These are phyloP conservation scores for Phytophthora hybrid DNA, from an alignment of 352 stramenopile genomes.

Conservation along the genomic window DNA sequence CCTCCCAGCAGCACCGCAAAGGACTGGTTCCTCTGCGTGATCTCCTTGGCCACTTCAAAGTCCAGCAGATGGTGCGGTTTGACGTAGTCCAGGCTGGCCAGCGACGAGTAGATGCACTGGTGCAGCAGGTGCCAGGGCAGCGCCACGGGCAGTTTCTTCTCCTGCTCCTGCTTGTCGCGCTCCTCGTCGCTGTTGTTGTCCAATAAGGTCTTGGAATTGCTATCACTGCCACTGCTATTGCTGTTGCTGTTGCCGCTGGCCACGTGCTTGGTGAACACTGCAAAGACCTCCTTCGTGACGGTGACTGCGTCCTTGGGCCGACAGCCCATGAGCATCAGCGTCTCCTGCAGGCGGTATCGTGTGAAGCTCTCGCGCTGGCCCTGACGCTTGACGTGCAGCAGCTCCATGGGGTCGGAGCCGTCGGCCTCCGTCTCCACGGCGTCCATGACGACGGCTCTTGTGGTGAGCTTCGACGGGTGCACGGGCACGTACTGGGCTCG, in stretches of 20 bases:
- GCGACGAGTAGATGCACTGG: slow-evolving; percentile 83
- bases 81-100: slow-evolving; percentile 83
- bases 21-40: slow-evolving; percentile 86
- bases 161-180: neutral
- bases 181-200: slow-evolving; percentile 26
- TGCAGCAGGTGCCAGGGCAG: slow-evolving; percentile 82
- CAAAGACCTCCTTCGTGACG: slow-evolving; percentile 78
- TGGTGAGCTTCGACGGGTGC: neutral
- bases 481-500: slow-evolving; percentile 19
- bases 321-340: slow-evolving; percentile 90
- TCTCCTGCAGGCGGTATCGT: slow-evolving; percentile 87
- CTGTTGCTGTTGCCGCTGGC: slow-evolving; percentile 21
- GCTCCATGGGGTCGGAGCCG: slow-evolving; percentile 80
- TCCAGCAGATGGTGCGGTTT: slow-evolving; percentile 88
- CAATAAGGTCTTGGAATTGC: too few species aligned
- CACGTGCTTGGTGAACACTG: slow-evolving; percentile 65
- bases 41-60: slow-evolving; percentile 87
- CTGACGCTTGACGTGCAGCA: slow-evolving; percentile 68
- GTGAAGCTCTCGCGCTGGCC: slow-evolving; percentile 73
- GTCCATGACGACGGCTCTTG: slow-evolving; percentile 51
- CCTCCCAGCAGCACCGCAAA: slow-evolving; percentile 89
- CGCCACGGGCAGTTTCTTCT: slow-evolving; percentile 20
- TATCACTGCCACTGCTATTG: slow-evolving; percentile 2
- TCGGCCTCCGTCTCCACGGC: slow-evolving; percentile 61
- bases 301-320: slow-evolving; percentile 75